Percentiles rank a stretch among this genome's conserved stretches.
Conservation (phyloP, 305 asterid genomes). For the Solanum hybrid region DNA sequence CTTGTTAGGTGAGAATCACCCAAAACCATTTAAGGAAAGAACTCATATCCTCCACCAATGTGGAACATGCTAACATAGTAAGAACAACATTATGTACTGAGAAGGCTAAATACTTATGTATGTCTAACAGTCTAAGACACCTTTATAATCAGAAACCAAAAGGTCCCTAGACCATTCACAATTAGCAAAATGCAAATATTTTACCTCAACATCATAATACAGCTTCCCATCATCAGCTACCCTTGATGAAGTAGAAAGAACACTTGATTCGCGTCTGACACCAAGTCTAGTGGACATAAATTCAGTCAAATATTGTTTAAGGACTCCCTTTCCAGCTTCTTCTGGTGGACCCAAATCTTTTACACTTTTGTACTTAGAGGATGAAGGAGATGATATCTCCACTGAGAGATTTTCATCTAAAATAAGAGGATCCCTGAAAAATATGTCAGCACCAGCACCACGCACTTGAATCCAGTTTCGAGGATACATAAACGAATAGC, state of each 20-base stretch:
- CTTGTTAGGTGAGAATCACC: neutral
- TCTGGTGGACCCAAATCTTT: slow-evolving; percentile 86
- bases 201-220: slow-evolving; percentile 77
- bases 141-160: neutral
- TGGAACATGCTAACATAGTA: neutral
- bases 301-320: slow-evolving; percentile 80
- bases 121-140: neutral
- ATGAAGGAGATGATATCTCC: slow-evolving; percentile 86
- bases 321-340: slow-evolving; percentile 72
- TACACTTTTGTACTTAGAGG: slow-evolving; percentile 69
- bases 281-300: slow-evolving; percentile 98
- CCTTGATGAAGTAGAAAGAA: slow-evolving; percentile 80
- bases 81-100: neutral
- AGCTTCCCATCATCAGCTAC: slow-evolving; percentile 75
- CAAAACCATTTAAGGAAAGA: neutral
- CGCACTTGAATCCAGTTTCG: slow-evolving; percentile 91
- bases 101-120: neutral
- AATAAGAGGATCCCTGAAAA: slow-evolving; percentile 89
- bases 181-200: slow-evolving; percentile 7
- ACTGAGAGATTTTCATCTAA: slow-evolving; percentile 84
- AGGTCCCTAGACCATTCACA: neutral
- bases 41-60: neutral
- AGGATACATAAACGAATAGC: slow-evolving; percentile 78
- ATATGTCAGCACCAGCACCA: slow-evolving; percentile 94
- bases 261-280: slow-evolving; percentile 65